phyloP scores from a whole-genome alignment of 805 yeast genomes.

The Teunomyces aglyptinius region DNA sequence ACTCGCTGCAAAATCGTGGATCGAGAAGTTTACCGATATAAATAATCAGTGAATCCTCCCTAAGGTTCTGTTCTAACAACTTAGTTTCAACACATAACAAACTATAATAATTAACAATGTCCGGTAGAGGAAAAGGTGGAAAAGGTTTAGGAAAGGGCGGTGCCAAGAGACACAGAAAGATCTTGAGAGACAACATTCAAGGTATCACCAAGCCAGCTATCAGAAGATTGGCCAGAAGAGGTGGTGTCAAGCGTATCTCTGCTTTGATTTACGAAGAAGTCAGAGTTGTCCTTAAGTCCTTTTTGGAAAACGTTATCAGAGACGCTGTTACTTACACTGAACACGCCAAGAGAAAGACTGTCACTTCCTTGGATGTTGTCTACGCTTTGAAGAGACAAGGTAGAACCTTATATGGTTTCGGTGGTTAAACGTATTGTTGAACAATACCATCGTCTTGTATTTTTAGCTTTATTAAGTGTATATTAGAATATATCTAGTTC shows the following conservation, averaged over 20 bases:
- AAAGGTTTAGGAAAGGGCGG: constrained; percentile 99
- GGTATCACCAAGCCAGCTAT: constrained; percentile 99
- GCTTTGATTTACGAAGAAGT: constrained; percentile 99
- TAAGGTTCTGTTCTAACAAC: neutral
- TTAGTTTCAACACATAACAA: constrained; percentile 12
- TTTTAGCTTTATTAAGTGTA: constrained; percentile 16
- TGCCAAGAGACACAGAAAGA: constrained; percentile 99
- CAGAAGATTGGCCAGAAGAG: constrained; percentile 99
- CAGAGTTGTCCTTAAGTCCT: constrained; percentile 92
- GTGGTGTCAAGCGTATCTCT: constrained; percentile 99
- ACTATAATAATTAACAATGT: constrained; percentile 47
- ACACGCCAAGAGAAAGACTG: constrained; percentile 99
- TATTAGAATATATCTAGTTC: constrained; percentile 20
- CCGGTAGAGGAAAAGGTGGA: constrained; percentile 99
- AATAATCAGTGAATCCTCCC: constrained; percentile 3
- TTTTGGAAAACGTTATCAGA: constrained; percentile 96
- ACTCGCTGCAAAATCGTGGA: neutral
- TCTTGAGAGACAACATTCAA: constrained; percentile 98
- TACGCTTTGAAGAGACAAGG: constrained; percentile 99
- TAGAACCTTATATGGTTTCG: constrained; percentile 99
- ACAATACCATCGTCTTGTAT: constrained; percentile 5
- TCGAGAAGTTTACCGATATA: constrained; percentile 1
- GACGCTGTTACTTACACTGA: constrained; percentile 99
- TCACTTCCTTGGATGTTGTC: constrained; percentile 96
- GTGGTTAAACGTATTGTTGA: constrained; percentile 62